Percentiles rank a stretch among this genome's conserved stretches.
Evolutionary conservation across 2,329 filamentous ascomycete species (phyloP).

Genomic region (Colletotrichum godetiae): DNA sequence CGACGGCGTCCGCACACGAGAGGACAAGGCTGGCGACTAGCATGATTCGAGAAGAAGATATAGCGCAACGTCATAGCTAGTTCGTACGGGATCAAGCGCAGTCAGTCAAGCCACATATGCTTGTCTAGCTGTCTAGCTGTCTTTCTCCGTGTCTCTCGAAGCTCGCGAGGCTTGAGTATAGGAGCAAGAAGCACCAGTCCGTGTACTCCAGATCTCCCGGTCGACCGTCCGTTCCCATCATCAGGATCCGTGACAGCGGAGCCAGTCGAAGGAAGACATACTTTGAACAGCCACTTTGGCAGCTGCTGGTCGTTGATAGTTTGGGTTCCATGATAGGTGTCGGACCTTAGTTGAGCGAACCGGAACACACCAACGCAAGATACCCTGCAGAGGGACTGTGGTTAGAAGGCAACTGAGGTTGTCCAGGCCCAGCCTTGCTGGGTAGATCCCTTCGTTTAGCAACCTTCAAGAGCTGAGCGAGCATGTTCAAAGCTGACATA

Average conservation of each 20-base stretch:
- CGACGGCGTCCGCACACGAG: slow-evolving; percentile 6
- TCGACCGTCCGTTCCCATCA: slow-evolving; percentile 26
- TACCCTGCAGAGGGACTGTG: slow-evolving; percentile 10
- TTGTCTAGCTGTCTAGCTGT: slow-evolving; percentile 4
- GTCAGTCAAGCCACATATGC: slow-evolving; percentile 1
- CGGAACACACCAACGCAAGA: slow-evolving; percentile 3
- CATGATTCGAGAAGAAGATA: slow-evolving; percentile 11
- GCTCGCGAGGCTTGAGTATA: slow-evolving; percentile 7
- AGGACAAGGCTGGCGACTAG: slow-evolving; percentile 17
- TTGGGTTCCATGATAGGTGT: background rate
- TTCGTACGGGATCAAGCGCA: background rate
- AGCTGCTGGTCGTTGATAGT: background rate
- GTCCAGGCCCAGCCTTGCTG: slow-evolving; percentile 10
- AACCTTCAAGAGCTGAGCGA: background rate
- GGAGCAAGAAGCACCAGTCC: slow-evolving; percentile 14
- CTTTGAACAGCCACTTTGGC: background rate
- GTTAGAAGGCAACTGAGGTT: slow-evolving; percentile 4
- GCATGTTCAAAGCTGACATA: slow-evolving; percentile 24
- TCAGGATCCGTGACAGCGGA: slow-evolving; percentile 31
- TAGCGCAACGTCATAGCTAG: slow-evolving; percentile 11
- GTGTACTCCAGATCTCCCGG: slow-evolving; percentile 19
- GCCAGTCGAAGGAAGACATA: slow-evolving; percentile 18
- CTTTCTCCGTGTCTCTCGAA: background rate
- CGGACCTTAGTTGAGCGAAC: slow-evolving; percentile 8
- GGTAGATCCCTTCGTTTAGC: background rate